phyloP scores from a whole-genome alignment of 306 rosid genomes.

The Boehmeria nivea region DNA sequence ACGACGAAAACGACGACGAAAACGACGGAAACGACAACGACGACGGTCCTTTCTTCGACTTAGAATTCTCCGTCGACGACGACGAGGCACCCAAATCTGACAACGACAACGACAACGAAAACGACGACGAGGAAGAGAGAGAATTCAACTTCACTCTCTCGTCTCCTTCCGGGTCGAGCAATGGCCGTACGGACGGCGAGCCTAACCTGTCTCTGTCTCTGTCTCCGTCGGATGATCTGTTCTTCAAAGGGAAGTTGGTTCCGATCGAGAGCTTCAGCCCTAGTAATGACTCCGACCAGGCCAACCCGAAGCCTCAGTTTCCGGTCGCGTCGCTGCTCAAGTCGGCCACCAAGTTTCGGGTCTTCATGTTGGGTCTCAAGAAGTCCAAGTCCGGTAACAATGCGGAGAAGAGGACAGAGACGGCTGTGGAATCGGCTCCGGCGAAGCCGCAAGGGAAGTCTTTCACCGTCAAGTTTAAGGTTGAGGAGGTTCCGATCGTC shows the following conservation, averaged over 20 bases:
- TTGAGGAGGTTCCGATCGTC: conserved; percentile 77
- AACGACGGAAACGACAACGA: conserved; percentile 37
- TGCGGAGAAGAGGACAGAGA: conserved; percentile 11
- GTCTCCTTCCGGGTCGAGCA: conserved; percentile 62
- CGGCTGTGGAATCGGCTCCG: conserved; percentile 1
- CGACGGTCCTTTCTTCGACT: conserved; percentile 89
- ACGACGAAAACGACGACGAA: conserved; percentile 25
- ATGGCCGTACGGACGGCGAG: conserved; percentile 44
- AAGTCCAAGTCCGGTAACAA: conserved; percentile 39
- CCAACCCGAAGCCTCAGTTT: conserved; percentile 56
- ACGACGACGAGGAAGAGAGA: conserved; percentile 26
- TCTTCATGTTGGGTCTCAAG: conserved; percentile 71
- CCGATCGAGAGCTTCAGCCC: conserved; percentile 42
- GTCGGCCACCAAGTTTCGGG: conserved; percentile 82
- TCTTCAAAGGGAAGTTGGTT: conserved; percentile 68
- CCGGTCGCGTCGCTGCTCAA: conserved; percentile 60
- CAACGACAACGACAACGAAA: conserved; percentile 11
- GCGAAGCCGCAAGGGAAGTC: conserved; percentile 30
- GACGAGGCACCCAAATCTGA: conserved; percentile 46
- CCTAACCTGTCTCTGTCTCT: conserved; percentile 57
- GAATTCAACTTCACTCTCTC: conserved; percentile 78
- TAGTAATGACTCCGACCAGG: conserved; percentile 55
- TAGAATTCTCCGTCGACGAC: conserved; percentile 70
- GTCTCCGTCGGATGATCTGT: conserved; percentile 68
- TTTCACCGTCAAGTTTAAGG: conserved; percentile 72